Evolutionary conservation across 768 basidiomycete species (phyloP).

Genomic region (Dictyophora rubrovolvata): DNA sequence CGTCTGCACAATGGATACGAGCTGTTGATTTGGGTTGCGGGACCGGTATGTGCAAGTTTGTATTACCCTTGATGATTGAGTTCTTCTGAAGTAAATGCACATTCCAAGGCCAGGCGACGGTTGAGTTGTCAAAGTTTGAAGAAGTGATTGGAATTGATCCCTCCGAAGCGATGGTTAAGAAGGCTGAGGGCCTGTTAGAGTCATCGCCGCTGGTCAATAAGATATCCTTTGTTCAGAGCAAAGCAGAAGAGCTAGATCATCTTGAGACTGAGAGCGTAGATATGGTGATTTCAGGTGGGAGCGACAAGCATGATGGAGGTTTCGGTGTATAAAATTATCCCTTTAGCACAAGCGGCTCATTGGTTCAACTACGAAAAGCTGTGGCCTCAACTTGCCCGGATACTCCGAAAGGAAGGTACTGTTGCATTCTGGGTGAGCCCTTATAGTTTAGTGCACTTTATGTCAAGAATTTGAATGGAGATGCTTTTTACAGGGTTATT

Average conservation of each 20-base stretch:
- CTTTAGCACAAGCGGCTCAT: constrained; percentile 63
- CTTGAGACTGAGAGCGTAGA: constrained; percentile 49
- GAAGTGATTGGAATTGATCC: constrained; percentile 70
- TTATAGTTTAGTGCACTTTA: background rate
- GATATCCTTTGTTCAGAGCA: constrained; percentile 23
- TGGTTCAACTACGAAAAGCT: constrained; percentile 71
- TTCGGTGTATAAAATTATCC: background rate
- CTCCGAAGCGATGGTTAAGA: constrained; percentile 54
- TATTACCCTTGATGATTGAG: too few relatives aligned
- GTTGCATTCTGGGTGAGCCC: constrained; percentile 62
- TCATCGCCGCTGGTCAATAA: constrained; percentile 11
- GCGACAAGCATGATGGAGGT: background rate
- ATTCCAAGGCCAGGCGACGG: constrained; percentile 56
- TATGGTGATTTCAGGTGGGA: constrained; percentile 55
- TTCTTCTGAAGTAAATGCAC: background rate
- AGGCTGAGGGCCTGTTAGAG: constrained; percentile 27
- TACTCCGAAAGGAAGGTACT: constrained; percentile 52
- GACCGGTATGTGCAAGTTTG: constrained; percentile 38
- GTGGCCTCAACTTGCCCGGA: constrained; percentile 57
- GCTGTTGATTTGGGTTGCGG: constrained; percentile 79
- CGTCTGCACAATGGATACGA: constrained; percentile 34
- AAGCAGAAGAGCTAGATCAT: constrained; percentile 46
- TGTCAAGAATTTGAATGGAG: background rate
- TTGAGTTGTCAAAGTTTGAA: constrained; percentile 43
- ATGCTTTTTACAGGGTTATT: constrained; percentile 33